Percentiles rank a stretch among this genome's conserved stretches.
Conservation (phyloP, 2,329 filamentous ascomycete species). For the Akanthomyces uredinophilus region DNA sequence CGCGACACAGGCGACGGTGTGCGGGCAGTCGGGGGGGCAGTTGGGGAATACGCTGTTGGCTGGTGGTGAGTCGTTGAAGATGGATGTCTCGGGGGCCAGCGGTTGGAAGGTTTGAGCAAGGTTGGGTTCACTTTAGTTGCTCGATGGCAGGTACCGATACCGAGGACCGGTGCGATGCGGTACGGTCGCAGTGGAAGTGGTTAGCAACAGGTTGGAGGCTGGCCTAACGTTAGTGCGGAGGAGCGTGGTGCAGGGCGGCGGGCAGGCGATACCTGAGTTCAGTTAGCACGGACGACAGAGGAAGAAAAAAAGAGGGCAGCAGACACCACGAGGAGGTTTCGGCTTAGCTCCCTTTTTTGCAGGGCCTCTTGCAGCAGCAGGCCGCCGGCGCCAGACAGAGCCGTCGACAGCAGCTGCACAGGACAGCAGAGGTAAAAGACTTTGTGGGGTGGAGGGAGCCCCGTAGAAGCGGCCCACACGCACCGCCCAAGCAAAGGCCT, state of each 20-base stretch:
- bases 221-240: neutral
- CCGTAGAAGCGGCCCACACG: constrained; percentile 3
- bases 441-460: constrained; percentile 3
- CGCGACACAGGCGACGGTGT: neutral
- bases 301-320: neutral
- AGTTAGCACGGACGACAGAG: neutral
- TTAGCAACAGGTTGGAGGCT: neutral
- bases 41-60: neutral
- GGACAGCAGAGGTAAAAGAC: neutral
- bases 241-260: neutral
- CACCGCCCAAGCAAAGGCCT: neutral
- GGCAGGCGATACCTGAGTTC: neutral
- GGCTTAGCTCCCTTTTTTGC: neutral
- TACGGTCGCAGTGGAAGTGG: neutral
- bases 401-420: too few relatives aligned
- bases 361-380: neutral
- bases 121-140: neutral
- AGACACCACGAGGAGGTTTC: neutral
- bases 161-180: neutral
- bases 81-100: neutral
- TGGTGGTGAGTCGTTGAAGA: constrained; percentile 7
- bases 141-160: neutral
- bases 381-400: neutral
- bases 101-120: neutral
- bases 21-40: neutral